Conservation (phyloP, 1,284 basidiomycete genomes). For the Melampsora larici-populina region DNA sequence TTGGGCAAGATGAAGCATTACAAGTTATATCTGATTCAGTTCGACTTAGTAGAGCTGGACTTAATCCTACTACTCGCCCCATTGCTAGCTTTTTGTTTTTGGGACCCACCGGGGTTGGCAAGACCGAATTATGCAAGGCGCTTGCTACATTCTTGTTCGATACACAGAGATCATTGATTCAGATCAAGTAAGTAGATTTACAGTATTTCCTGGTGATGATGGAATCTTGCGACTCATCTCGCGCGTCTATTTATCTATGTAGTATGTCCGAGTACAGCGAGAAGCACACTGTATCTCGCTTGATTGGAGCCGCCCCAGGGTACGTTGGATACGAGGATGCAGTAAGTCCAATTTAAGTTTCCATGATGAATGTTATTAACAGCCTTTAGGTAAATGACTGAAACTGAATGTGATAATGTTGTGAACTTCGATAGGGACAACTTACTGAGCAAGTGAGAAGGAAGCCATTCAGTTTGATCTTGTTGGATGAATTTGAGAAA, state of each 20-base stretch:
- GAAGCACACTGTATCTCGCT: slow-evolving; percentile 78
- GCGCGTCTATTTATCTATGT: not conserved
- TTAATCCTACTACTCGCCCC: slow-evolving; percentile 79
- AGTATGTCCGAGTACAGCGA: slow-evolving; percentile 66
- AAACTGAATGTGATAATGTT: not conserved
- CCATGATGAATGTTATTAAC: not conserved
- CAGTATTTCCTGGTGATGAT: slow-evolving; percentile 57
- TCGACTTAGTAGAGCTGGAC: slow-evolving; percentile 80
- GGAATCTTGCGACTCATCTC: slow-evolving; percentile 78
- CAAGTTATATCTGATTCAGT: slow-evolving; percentile 72
- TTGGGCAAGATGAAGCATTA: slow-evolving; percentile 83
- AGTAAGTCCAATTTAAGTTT: slow-evolving; percentile 24
- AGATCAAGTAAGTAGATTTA: slow-evolving; percentile 43
- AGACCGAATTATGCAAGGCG: slow-evolving; percentile 84
- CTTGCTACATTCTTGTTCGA: slow-evolving; percentile 81
- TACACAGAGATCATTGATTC: slow-evolving; percentile 73
- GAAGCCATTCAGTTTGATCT: slow-evolving; percentile 75
- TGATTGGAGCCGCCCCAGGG: slow-evolving; percentile 82
- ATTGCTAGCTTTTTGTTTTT: slow-evolving; percentile 88
- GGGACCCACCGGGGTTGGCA: slow-evolving; percentile 77
- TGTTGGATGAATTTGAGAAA: slow-evolving; percentile 86
- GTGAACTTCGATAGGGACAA: slow-evolving; percentile 58
- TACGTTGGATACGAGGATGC: slow-evolving; percentile 55
- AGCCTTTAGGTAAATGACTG: not conserved
- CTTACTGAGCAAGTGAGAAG: slow-evolving; percentile 81